A percentile compares a stretch with the other conserved stretches of the same genome.
These are phyloP conservation scores for Phytopythium kandeliae DNA, from an alignment of 352 stramenopile species.

Conservation along the genomic window DNA sequence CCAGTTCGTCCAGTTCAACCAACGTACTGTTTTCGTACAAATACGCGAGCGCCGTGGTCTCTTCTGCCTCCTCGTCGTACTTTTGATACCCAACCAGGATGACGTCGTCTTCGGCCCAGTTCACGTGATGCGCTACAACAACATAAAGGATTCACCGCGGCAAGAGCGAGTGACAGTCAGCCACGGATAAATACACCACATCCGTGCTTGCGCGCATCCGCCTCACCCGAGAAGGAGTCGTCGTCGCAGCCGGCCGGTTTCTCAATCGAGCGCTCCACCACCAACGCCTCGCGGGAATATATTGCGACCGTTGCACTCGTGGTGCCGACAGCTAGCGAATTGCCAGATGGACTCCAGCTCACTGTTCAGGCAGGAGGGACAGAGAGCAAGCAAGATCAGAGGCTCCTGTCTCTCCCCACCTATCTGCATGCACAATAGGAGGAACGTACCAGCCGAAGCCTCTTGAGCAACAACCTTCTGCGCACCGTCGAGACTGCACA, in stretches of 20 bases:
- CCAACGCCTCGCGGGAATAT: constrained; percentile 21
- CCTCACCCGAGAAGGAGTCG: constrained; percentile 26
- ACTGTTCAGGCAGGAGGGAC: constrained; percentile 10
- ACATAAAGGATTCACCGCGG: neutral
- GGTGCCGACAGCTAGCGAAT: constrained; percentile 39
- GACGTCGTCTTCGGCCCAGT: constrained; percentile 65
- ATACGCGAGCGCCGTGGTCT: constrained; percentile 46
- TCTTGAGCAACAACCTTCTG: constrained; percentile 14
- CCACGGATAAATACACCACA: too few species aligned
- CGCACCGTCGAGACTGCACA: constrained; percentile 28
- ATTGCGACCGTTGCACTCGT: constrained; percentile 27
- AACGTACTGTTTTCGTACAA: constrained; percentile 47
- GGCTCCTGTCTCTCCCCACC: neutral
- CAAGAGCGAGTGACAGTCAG: too few species aligned
- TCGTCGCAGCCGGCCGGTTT: constrained; percentile 30
- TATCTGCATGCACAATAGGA: neutral
- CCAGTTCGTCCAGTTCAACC: constrained; percentile 53
- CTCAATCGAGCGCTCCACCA: constrained; percentile 25
- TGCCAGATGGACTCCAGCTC: constrained; percentile 41
- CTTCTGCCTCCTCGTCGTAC: constrained; percentile 42
- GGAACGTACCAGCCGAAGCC: constrained; percentile 21
- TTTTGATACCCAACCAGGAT: constrained; percentile 56
- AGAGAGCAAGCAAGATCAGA: neutral
- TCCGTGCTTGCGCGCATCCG: too few species aligned
- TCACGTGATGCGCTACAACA: constrained; percentile 49